Evolutionary conservation across 352 stramenopile species (phyloP), one percentile per base, ranked within the genome.

Genomic region (Pythium guiyangense): DNA sequence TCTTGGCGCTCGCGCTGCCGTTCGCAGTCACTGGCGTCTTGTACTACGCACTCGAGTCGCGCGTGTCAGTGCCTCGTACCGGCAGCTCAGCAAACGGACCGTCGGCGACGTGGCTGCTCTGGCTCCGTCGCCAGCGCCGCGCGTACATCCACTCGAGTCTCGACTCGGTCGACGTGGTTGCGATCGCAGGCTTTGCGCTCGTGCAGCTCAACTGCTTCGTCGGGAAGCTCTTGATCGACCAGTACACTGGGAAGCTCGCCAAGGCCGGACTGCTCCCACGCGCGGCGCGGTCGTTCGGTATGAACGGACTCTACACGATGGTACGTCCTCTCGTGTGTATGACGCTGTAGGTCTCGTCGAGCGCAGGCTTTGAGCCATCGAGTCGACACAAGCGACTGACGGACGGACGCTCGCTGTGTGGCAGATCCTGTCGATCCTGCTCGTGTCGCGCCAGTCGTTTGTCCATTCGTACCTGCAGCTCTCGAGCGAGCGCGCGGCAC

Each of bases 391-490:
- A 44, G 29, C 0, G n/a, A 53, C 47, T 47, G 22, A 50, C 46
- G 6, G 31, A 29, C 11, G 4, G 20, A 12, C 27, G 6, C 4
- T 29, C 20, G 29, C 8, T 4, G n/a, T 42, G 17, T 39, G 11
- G 11, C 18, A 75, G 67, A 49, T 88, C 22, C 49, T 86, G 26
- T 88, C 79, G 10, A 66, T 90, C 31, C 49, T 86, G 29, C 71
- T 92, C 26, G 73, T 92, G 26, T 62, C 77, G 9, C 63, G 79
- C 27, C 61, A 74, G 53, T 92, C 82, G 3, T 92, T 92, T 49
- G 51, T 88, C 22, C 77, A 90, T 64, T 60, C 85, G 37, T 68
- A 77, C 51, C 62, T 88, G 15, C 52, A 63, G 0, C 52, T 92
- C 4, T 89, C 82, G 3, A 71, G 65, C 43, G 79, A 92, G 56